Percentiles rank a stretch among this genome's conserved stretches.
phyloP scores from a whole-genome alignment of 2,329 filamentous ascomycete genomes.

The Pestalotiopsis sp. region DNA sequence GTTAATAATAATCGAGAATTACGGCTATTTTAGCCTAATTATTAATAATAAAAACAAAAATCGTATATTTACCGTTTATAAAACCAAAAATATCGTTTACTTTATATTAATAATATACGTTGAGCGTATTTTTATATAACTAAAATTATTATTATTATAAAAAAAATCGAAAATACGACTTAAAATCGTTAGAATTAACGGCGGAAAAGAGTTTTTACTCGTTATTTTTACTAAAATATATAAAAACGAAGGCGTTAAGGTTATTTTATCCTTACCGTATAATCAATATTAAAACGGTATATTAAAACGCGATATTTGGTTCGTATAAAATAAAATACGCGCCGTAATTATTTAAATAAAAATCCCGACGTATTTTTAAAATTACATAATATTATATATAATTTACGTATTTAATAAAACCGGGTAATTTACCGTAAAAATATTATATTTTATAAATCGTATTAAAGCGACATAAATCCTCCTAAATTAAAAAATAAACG shows the following conservation, averaged over 20 bases:
- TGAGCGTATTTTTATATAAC: background rate
- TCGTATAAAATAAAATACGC: background rate
- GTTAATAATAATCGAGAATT: too few relatives aligned
- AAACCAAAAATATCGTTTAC: background rate
- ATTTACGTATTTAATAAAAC: background rate
- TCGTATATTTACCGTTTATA: background rate
- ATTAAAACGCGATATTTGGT: background rate
- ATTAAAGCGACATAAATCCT: background rate
- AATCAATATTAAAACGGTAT: background rate
- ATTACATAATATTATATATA: background rate
- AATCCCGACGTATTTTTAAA: background rate
- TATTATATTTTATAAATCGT: background rate
- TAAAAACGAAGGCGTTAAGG: background rate
- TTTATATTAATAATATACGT: background rate
- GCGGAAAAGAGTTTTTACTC: background rate
- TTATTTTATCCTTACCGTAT: background rate
- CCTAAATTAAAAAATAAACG: background rate
- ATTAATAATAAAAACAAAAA: too few relatives aligned
- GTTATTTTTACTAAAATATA: background rate
- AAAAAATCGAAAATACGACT: background rate
- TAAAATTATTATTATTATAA: background rate
- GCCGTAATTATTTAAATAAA: background rate
- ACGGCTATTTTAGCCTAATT: too few relatives aligned
- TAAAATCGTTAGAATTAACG: background rate
- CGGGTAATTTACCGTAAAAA: background rate